phyloP scores from a whole-genome alignment of 331 rosid genomes.

The Acacia concinna region DNA sequence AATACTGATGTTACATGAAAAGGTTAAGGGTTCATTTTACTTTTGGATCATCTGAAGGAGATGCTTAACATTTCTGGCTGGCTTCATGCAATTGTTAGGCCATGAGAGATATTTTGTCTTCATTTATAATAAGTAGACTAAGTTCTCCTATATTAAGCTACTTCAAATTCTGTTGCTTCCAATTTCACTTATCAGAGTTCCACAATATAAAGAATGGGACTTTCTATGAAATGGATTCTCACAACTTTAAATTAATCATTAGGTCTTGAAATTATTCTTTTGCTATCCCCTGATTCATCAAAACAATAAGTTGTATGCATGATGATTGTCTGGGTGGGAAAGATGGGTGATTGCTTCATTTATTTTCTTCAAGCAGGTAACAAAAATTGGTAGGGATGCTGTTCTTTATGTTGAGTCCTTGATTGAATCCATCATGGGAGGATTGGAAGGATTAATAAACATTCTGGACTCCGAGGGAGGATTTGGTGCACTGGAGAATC shows the following conservation, averaged over 20 bases:
- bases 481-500: slow-evolving; percentile 93
- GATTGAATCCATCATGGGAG: slow-evolving; percentile 98
- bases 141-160: slow-evolving; percentile 21
- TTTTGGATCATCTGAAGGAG: slow-evolving; percentile 9
- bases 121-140: slow-evolving; percentile 10
- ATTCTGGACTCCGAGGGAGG: slow-evolving; percentile 99
- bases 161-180: background rate
- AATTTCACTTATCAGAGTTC: slow-evolving; percentile 15
- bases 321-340: slow-evolving; percentile 26
- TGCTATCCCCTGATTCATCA: slow-evolving; percentile 12
- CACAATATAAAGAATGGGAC: slow-evolving; percentile 19
- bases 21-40: slow-evolving; percentile 12
- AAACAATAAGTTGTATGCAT: slow-evolving; percentile 15
- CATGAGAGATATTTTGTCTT: background rate
- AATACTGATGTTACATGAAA: background rate
- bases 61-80: background rate
- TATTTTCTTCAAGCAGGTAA: slow-evolving; percentile 66
- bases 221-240: slow-evolving; percentile 23
- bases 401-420: slow-evolving; percentile 98
- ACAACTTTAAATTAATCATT: background rate
- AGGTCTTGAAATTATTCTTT: slow-evolving; percentile 26
- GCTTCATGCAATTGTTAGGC: slow-evolving; percentile 16
- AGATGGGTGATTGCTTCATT: slow-evolving; percentile 28
- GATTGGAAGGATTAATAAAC: slow-evolving; percentile 94
- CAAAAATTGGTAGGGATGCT: slow-evolving; percentile 97